Evolutionary conservation across 441 rosid species (phyloP).

Genomic region (Aquilaria agallochum): DNA sequence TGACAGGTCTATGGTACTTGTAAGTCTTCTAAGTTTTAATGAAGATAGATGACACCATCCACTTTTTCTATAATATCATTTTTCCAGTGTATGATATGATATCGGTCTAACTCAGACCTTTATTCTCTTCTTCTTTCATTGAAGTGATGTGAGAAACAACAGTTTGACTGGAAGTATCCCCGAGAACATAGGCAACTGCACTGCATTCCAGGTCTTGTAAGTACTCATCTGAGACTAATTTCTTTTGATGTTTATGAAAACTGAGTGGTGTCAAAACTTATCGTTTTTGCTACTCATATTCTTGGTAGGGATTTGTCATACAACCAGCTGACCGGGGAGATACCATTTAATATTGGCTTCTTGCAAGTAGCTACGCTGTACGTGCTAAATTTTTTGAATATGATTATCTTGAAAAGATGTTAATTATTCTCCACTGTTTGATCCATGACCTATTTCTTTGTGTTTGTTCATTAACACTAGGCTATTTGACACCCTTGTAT

Average conservation of each 20-base stretch:
- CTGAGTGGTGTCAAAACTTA: background rate
- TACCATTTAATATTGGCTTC: constrained; percentile 95
- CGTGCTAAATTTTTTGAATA: constrained; percentile 17
- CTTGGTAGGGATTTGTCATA: constrained; percentile 86
- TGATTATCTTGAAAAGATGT: background rate
- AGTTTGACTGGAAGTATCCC: constrained; percentile 93
- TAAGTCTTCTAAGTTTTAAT: constrained; percentile 40
- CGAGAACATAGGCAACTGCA: constrained; percentile 80
- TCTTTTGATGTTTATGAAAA: constrained; percentile 2
- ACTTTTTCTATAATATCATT: background rate
- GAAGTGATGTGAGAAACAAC: constrained; percentile 89
- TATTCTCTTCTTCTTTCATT: constrained; percentile 2
- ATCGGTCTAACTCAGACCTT: constrained; percentile 2
- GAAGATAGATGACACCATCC: background rate
- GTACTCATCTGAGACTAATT: constrained; percentile 25
- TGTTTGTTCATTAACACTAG: background rate
- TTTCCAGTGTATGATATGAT: background rate
- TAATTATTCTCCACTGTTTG: too few species aligned
- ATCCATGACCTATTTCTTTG: background rate
- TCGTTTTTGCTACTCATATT: constrained; percentile 1
- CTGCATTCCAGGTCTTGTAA: constrained; percentile 97
- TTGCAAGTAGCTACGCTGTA: constrained; percentile 97
- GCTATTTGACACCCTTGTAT: constrained; percentile 7
- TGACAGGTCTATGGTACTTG: constrained; percentile 95
- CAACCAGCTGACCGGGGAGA: constrained; percentile 80